These are phyloP conservation scores for Macrocybe gigantea DNA, from an alignment of 768 basidiomycete species.

Conservation along the genomic window DNA sequence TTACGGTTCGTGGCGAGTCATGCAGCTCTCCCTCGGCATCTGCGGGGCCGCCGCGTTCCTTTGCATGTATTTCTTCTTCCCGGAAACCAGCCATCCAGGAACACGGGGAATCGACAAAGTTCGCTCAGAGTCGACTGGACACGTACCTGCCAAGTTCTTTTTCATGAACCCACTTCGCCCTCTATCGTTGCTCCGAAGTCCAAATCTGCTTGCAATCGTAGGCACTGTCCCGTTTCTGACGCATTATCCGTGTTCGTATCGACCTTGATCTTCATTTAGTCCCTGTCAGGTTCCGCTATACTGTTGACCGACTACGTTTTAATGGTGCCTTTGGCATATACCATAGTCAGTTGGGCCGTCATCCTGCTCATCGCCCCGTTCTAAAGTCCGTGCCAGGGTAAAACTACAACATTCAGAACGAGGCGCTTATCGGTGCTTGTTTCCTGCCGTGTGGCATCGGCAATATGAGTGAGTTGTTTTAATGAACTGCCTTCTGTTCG, in stretches of 20 bases:
- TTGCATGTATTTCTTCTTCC: conserved; percentile 30
- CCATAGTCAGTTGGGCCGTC: conserved; percentile 40
- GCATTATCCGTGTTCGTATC: background rate
- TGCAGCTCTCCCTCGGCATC: conserved; percentile 43
- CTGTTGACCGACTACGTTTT: conserved; percentile 39
- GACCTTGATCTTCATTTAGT: conserved; percentile 12
- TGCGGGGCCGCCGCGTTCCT: conserved; percentile 28
- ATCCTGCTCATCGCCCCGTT: background rate
- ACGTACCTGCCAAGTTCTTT: conserved; percentile 21
- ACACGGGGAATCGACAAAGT: conserved; percentile 38
- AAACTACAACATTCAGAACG: conserved; percentile 49
- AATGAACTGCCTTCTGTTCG: background rate
- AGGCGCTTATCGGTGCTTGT: conserved; percentile 52
- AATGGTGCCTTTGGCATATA: conserved; percentile 59
- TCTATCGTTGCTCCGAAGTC: conserved; percentile 48
- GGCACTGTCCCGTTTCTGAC: conserved; percentile 14
- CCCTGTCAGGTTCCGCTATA: conserved; percentile 21
- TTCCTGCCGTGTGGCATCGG: conserved; percentile 58
- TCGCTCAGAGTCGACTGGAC: conserved; percentile 11
- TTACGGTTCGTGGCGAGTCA: conserved; percentile 61
- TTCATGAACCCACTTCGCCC: conserved; percentile 57
- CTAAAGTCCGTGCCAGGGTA: conserved; percentile 35
- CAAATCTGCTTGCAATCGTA: conserved; percentile 52
- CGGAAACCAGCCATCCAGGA: conserved; percentile 47
- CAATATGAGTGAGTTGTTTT: conserved; percentile 41